Evolutionary conservation across 257 asterid species (phyloP).

Genomic region (Plectranthus barbatus): DNA sequence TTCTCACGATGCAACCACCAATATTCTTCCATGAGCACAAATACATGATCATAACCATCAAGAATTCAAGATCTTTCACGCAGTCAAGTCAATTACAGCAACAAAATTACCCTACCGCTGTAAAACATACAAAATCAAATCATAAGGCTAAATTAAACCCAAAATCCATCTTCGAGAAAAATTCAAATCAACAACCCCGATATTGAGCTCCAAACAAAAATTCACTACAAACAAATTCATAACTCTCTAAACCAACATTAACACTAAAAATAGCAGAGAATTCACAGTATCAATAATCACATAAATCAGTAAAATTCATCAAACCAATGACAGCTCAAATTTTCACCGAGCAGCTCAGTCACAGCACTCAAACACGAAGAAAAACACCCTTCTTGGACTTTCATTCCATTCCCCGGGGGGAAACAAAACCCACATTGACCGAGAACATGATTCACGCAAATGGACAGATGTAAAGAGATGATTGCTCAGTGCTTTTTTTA

Average conservation of each 20-base stretch:
- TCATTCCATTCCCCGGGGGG: not conserved
- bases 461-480: not conserved
- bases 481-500: not conserved
- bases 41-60: not conserved
- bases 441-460: constrained; percentile 12
- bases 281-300: not conserved
- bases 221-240: not conserved
- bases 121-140: not conserved
- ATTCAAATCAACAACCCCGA: constrained; percentile 1
- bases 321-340: constrained; percentile 24
- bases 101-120: not conserved
- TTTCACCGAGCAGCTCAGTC: constrained; percentile 13
- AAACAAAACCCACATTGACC: constrained; percentile 26
- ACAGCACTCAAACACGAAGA: not conserved
- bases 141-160: not conserved
- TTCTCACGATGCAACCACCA: constrained; percentile 11
- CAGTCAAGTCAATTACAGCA: constrained; percentile 9
- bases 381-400: not conserved
- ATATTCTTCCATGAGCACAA: constrained; percentile 11
- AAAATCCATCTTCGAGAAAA: constrained; percentile 5
- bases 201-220: constrained; percentile 4
- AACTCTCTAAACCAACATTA: constrained; percentile 1
- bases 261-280: not conserved
- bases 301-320: constrained; percentile 10
- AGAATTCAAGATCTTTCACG: constrained; percentile 20